phyloP scores from a whole-genome alignment of 352 stramenopile species.

The Poterioochromonas sp. region DNA sequence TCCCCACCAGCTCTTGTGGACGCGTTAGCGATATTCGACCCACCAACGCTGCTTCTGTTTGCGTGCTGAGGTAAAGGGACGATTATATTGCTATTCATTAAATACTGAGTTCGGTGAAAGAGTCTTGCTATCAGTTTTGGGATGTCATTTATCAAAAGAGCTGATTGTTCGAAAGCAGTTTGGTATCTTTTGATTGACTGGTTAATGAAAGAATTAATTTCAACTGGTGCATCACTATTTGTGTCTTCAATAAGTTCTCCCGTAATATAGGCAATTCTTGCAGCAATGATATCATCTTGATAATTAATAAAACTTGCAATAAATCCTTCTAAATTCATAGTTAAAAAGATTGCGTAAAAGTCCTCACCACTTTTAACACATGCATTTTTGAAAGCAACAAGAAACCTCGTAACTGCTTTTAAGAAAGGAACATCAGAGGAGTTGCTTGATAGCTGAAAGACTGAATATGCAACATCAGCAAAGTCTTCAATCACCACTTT shows the following conservation, averaged over 20 bases:
- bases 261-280: neutral
- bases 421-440: neutral
- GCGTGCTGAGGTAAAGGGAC: neutral
- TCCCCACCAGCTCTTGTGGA: too few species aligned
- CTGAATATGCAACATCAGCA: neutral
- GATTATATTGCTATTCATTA: neutral
- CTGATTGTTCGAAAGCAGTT: neutral
- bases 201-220: neutral
- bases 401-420: neutral
- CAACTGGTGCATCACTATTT: neutral
- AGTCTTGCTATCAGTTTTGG: neutral
- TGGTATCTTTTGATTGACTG: neutral
- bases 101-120: neutral
- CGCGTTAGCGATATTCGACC: too few species aligned
- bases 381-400: neutral
- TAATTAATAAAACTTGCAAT: neutral
- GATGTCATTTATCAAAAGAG: neutral
- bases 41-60: too few species aligned
- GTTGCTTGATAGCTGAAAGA: neutral
- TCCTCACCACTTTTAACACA: neutral
- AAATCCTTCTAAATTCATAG: neutral
- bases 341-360: neutral
- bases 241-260: neutral
- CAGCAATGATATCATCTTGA: neutral
- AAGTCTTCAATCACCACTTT: neutral